Base-by-base conservation (phyloP, 2,329 filamentous ascomycete species). In the Didymella pomorum region DNA sequence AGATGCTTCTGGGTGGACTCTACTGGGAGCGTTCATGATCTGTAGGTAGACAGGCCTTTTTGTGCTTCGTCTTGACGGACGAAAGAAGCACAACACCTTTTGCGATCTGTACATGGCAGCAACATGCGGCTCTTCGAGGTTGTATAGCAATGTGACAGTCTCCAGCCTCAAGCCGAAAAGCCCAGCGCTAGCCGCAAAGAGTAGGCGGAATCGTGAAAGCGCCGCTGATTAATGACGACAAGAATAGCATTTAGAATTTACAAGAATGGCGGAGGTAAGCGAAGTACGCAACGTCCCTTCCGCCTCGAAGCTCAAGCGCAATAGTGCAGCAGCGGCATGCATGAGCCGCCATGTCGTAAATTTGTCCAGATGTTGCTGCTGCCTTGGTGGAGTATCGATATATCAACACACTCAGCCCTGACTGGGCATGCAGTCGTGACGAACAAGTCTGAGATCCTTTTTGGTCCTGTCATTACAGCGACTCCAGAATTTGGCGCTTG, bases 181-280 rank as follows among this genome's bases (percentile, higher is more conserved):
- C 62, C 35, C 48, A 60, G 45, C 55, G 43, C 63, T 66, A 65
- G 49, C 60, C 61, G 16, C n/a, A 67, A 57, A 26, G 23, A 64
- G 63, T 26, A 53, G 46, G 60, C 46, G 48, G 54, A 56, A 11
- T 65, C 53, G 61, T 60, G 56, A 54, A 45, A 66, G 62, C 56
- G 58, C 49, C 46, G 71, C 69, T 73, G 68, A 74, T 67, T 71
- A 67, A 72, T 56, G 48, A 44, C 16, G 56, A 66, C 61, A 65
- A 66, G 56, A 72, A 72, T 73, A 73, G 69, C 45, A 67, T 45
- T 42, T 37, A 51, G 50, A 8, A 23, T 54, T 52, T 12, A 62
- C 57, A 45, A 28, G 39, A 56, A 58, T 39, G 46, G 60, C 59
- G 53, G 58, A 61, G 46, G 63, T 61, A 64, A 67, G 60, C 56